phyloP scores from a whole-genome alignment of 2,329 filamentous ascomycete genomes.

The Ustulina deusta region DNA sequence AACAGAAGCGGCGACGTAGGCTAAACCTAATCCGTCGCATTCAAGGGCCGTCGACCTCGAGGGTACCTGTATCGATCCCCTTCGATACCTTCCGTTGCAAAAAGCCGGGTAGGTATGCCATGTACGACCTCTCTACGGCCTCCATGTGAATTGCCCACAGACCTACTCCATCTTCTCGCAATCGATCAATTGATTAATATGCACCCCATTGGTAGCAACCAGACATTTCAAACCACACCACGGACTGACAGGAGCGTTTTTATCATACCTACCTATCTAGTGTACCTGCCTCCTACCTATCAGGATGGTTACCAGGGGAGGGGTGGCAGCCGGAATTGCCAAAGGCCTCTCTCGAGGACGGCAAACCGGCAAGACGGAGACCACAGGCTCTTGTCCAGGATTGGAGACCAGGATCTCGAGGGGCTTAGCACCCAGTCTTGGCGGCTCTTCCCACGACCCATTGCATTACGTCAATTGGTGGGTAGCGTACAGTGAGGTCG shows the following conservation, averaged over 20 bases:
- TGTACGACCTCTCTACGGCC: neutral
- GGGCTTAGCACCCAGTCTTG: constrained; percentile 39
- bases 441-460: constrained; percentile 42
- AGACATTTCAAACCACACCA: constrained; percentile 2
- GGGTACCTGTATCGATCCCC: neutral
- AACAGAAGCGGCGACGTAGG: constrained; percentile 12
- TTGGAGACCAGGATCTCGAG: constrained; percentile 9
- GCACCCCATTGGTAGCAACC: constrained; percentile 2
- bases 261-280: neutral
- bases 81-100: neutral
- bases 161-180: constrained; percentile 7
- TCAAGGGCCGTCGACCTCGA: constrained; percentile 13
- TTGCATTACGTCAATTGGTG: constrained; percentile 44
- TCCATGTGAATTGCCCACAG: constrained; percentile 17
- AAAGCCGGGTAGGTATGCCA: neutral
- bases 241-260: neutral
- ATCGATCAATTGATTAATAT: constrained; percentile 6
- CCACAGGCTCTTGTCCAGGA: neutral
- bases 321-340: constrained; percentile 27
- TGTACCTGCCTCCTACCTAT: neutral
- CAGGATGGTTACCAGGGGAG: neutral
- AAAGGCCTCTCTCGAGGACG: constrained; percentile 29
- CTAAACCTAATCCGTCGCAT: constrained; percentile 25
- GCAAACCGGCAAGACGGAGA: constrained; percentile 33
- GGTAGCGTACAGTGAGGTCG: constrained; percentile 24